Percentiles rank a stretch among this genome's conserved stretches.
Conservation (phyloP, 345 rosid genomes). For the Moricandia moricandioides region DNA sequence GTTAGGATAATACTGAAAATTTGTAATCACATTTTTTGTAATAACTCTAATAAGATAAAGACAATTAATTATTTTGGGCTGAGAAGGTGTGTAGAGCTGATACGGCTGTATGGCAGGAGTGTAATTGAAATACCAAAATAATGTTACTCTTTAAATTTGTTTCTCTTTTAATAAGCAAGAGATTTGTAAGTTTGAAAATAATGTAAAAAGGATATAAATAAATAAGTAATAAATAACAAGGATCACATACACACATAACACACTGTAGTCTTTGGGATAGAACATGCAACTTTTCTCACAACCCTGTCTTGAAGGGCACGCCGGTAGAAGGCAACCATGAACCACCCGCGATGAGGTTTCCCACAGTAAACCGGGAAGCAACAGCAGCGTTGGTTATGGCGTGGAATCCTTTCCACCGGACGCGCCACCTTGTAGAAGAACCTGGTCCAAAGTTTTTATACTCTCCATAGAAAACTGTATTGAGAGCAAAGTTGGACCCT, state of each 20-base stretch:
- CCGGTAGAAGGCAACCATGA: slow-evolving; percentile 75
- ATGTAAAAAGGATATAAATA: not conserved
- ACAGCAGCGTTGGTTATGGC: slow-evolving; percentile 54
- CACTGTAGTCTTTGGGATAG: not conserved
- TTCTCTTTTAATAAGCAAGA: not conserved
- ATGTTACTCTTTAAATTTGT: too few relatives aligned
- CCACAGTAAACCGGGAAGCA: slow-evolving; percentile 64
- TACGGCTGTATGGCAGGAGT: too few relatives aligned
- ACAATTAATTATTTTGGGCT: too few relatives aligned
- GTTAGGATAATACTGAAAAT: too few relatives aligned
- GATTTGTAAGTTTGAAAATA: not conserved
- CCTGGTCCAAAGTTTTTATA: slow-evolving; percentile 66
- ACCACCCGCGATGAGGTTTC: slow-evolving; percentile 62
- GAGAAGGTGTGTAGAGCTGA: too few relatives aligned
- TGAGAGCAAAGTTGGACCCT: slow-evolving; percentile 57
- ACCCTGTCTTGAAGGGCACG: slow-evolving; percentile 60
- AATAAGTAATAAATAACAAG: slow-evolving; percentile 23
- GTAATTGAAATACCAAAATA: too few relatives aligned
- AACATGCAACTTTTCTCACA: slow-evolving; percentile 35
- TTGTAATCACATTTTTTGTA: too few relatives aligned
- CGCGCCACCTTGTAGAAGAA: slow-evolving; percentile 57
- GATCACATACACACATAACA: slow-evolving; percentile 15
- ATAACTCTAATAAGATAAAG: too few relatives aligned
- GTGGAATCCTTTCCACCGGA: slow-evolving; percentile 66
- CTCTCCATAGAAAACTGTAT: slow-evolving; percentile 74